Evolutionary conservation across 2,329 filamentous ascomycete species (phyloP), one percentile per base, ranked within the genome.

Genomic region (Pseudocercospora musae): DNA sequence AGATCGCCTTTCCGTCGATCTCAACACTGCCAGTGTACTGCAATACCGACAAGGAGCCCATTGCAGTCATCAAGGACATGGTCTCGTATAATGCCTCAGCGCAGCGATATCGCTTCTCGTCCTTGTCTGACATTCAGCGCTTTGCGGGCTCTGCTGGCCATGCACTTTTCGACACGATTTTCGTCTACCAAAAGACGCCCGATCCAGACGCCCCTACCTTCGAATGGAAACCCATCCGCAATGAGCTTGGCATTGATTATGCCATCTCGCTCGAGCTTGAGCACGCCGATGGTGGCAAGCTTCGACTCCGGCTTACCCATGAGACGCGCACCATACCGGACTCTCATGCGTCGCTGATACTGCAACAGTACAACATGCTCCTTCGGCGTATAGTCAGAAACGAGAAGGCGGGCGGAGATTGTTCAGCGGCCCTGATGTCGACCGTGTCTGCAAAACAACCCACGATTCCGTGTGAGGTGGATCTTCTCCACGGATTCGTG

Each of bases 231-330:
- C 66, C 90, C 0, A 65, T 85, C 0, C 79, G 85, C 15, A 92
- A 96, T 62, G 79, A 85, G 56, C 88, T 89, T 5, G 85, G 82
- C 1, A 85, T 90, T 1, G 90, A 96, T 69, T 96, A 94, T 74
- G 81, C 89, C 0, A 78, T 96, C 0, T 96, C 94, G 0, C 78
- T 97, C 20, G 93, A 97, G 74, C 76, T 96, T 33, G 86, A 92
- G 62, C 86, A 88, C 0, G 74, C 71, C 0, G 58, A 68, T 0
- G 68, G 77, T 0, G 81, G 81, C 0, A 69, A 74, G 2, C 70
- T 96, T 1, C 74, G 79, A 11, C 79, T 95, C 7, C 85, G 87
- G 8, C 74, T 96, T 20, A 92, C 89, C 0, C 89, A 85, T 67
- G 82, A 85, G 64, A 79, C 81, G 13, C 82, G 88, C 63, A 66